phyloP scores from a whole-genome alignment of 1,139 yeast genomes.

The Candida sp. region DNA sequence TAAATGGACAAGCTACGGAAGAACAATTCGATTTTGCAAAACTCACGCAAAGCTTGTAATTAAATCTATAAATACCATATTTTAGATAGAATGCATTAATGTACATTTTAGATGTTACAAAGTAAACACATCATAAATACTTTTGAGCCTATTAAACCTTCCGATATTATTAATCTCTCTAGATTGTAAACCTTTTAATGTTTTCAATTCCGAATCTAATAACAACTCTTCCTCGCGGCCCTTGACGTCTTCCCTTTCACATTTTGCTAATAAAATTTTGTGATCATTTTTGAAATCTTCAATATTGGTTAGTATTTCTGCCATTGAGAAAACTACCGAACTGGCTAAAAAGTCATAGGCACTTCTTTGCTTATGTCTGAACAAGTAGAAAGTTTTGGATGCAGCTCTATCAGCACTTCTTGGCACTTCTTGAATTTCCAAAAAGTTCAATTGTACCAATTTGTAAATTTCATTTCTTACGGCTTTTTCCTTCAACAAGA shows the following conservation, averaged over 20 bases:
- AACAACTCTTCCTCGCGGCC: slow-evolving; percentile 77
- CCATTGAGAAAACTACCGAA: slow-evolving; percentile 46
- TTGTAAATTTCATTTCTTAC: slow-evolving; percentile 64
- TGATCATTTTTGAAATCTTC: slow-evolving; percentile 59
- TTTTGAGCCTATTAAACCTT: slow-evolving; percentile 47
- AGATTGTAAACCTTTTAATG: slow-evolving; percentile 57
- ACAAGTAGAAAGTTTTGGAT: slow-evolving; percentile 78
- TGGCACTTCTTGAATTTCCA: slow-evolving; percentile 89
- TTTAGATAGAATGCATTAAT: not conserved
- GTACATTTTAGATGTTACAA: slow-evolving; percentile 1
- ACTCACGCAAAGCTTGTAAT: slow-evolving; percentile 21
- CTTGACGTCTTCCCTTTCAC: slow-evolving; percentile 86
- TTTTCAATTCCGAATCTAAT: slow-evolving; percentile 71
- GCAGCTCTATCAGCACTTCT: slow-evolving; percentile 92
- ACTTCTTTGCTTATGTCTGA: slow-evolving; percentile 65
- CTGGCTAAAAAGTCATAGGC: slow-evolving; percentile 48
- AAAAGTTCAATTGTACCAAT: slow-evolving; percentile 53
- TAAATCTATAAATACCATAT: not conserved
- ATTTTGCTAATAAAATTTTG: slow-evolving; percentile 67
- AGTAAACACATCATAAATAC: slow-evolving; percentile 10
- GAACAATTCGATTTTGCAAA: slow-evolving; percentile 74
- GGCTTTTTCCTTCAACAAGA: slow-evolving; percentile 72
- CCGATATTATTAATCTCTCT: slow-evolving; percentile 54
- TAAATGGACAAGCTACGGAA: slow-evolving; percentile 39
- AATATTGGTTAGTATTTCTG: slow-evolving; percentile 55